Conservation (phyloP, 495 filamentous ascomycete species). For the Clohesyomyces aquaticus region DNA sequence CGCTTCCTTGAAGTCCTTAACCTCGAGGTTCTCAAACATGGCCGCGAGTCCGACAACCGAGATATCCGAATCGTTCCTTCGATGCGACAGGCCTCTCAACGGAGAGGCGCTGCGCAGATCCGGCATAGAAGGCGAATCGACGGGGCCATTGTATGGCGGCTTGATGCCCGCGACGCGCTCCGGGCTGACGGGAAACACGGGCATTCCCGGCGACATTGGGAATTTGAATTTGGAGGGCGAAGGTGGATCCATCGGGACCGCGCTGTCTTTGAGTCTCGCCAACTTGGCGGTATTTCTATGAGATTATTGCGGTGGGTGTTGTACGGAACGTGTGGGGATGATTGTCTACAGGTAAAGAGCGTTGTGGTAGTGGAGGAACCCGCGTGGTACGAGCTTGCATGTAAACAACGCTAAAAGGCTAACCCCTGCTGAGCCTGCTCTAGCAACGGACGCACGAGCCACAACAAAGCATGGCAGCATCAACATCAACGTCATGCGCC, state of each 20-base stretch:
- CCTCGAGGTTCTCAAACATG: conserved; percentile 72
- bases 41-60: conserved; percentile 87
- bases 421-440: background rate
- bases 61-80: conserved; percentile 64
- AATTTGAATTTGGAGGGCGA: conserved; percentile 42
- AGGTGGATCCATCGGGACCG: conserved; percentile 38
- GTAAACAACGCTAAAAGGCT: background rate
- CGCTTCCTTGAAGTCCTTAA: conserved; percentile 47
- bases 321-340: background rate
- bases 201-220: conserved; percentile 61
- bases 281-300: conserved; percentile 28
- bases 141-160: conserved; percentile 40
- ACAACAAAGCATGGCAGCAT: too few species aligned
- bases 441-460: background rate
- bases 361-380: background rate
- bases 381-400: background rate
- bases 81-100: conserved; percentile 46
- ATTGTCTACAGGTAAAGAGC: background rate
- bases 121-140: conserved; percentile 58
- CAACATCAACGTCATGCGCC: too few species aligned
- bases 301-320: background rate
- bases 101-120: conserved; percentile 50
- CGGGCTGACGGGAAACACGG: conserved; percentile 73
- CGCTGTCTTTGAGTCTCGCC: conserved; percentile 32
- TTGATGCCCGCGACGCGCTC: conserved; percentile 70